Base-by-base conservation (phyloP, 2,329 filamentous ascomycete genomes). In the Diaporthe capsici region DNA sequence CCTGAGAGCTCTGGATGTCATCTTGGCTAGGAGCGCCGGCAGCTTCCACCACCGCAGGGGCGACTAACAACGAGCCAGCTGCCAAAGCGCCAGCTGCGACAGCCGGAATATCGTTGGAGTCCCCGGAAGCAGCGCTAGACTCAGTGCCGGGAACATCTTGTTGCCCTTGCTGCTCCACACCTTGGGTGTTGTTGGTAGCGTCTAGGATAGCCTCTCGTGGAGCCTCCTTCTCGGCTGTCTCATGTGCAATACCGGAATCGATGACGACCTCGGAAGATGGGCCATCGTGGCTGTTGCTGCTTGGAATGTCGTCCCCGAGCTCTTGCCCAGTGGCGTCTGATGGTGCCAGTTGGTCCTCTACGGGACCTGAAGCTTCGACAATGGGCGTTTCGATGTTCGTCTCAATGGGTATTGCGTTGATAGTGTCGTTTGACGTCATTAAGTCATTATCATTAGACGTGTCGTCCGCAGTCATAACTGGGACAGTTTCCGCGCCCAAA, bases 1-100 rank as follows among this genome's bases (percentile, higher is more conserved):
- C 73, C 25, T 75, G 49, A 37, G 44, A 31, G 22, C 34, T 70
- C 67, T 67, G 37, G 65, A 65, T 20, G 2, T 70, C 68, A 58
- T 39, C 34, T 17, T 71, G 55, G 49, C n/a, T 42, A 37, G 44
- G 42, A 42, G 67, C 57, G 37, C 47, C 42, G 31, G 39, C 51
- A 20, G 75, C 57, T 34, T 51, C 61, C 31, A 49, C n/a, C 55
- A 75, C 39, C 5, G 60, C 55, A 37, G 73, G 47, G n/a, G 57
- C 49, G 37, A 57, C 57, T 63, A 75, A 39, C 10, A 73, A 31
- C 53, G 73, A 73, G 2, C 63, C 70, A 49, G 75, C 68, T 42
- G 61, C 73, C 22, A 70, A 15, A 12, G 68, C 53, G 25, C 31
- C 73, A 53, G 37, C 63, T 53, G 17, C 63, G 22, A 49, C 17